Base-by-base conservation (phyloP, 345 rosid species). In the Chamaenerion angustifolium region DNA sequence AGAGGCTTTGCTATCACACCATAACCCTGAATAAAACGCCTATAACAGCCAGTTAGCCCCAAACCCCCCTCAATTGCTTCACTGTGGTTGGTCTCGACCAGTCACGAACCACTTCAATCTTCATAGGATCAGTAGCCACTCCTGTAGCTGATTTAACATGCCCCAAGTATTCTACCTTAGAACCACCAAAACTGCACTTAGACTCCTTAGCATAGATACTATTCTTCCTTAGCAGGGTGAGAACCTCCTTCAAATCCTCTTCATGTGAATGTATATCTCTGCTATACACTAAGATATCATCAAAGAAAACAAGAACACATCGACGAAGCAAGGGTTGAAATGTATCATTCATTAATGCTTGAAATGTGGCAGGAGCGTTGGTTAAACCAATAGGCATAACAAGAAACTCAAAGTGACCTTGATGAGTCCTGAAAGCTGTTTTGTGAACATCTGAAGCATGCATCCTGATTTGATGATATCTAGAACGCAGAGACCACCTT, bases 301-400 rank as follows among this genome's bases (percentile, higher is more conserved):
- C 35, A 8, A 25, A 49, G 27, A 49, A 49, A 2, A 49, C 53
- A 10, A 49, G 8, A 13, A 49, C 53, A 49, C 8, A 49, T 23
- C 15, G 4, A 18, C 53, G 27, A 3, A 49, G 31, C 3, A 18
- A 18, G 3, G 53, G 35, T 23, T 23, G 27, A 5, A 23, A 23
- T 5, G 5, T 5, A 2, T 23, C 5, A 23, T 23, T 23, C 27
- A 23, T 23, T 23, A 23, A 23, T 23, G 27, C 42, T 13, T 51
- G 55, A 14, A 51, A 51, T 10, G 55, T 51, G 2, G 44, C 31
- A 51, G 55, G 55, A 7, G 55, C 43, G 15, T 51, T 51, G 15
- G 43, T 37, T 10, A 37, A 42, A 17, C 53, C 53, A 19, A 49
- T 18, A 12, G 53, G 53, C 53, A 23, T 49, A 12, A 49, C 53